Conservation (phyloP, 805 yeast species). For the Maudiozyma saulgeensis region DNA sequence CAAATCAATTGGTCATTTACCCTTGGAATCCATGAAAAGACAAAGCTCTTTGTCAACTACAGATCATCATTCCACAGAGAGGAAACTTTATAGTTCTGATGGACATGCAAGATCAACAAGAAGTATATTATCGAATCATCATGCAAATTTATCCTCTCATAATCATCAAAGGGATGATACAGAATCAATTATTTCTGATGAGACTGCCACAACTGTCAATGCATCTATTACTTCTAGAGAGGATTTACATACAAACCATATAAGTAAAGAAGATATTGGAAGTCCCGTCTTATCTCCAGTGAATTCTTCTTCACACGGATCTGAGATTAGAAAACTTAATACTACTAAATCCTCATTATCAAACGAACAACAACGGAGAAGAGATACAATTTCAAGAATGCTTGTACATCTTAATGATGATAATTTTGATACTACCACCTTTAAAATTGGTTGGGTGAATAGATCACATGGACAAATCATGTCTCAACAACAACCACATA, state of each 20-base stretch:
- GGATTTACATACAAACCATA: neutral
- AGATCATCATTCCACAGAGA: neutral
- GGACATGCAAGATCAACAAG: constrained; percentile 3
- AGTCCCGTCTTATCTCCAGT: neutral
- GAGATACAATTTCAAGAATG: neutral
- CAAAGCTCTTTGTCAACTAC: neutral
- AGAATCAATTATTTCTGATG: constrained; percentile 5
- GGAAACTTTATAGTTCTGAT: constrained; percentile 3
- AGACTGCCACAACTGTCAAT: neutral
- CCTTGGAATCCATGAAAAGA: neutral
- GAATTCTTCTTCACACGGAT: neutral
- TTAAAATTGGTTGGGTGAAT: constrained; percentile 56
- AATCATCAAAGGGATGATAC: constrained; percentile 2
- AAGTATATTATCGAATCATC: constrained; percentile 2
- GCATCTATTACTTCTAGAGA: neutral
- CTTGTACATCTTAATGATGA: constrained; percentile 13
- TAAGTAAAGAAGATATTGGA: neutral
- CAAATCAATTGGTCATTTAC: constrained; percentile 1
- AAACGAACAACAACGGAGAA: neutral
- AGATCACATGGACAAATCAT: constrained; percentile 30
- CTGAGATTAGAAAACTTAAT: neutral
- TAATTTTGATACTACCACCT: constrained; percentile 32
- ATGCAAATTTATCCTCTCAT: neutral
- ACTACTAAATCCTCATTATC: neutral
- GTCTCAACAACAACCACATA: neutral